phyloP scores from a whole-genome alignment of 805 yeast species.

The Lipomyces japonicus region DNA sequence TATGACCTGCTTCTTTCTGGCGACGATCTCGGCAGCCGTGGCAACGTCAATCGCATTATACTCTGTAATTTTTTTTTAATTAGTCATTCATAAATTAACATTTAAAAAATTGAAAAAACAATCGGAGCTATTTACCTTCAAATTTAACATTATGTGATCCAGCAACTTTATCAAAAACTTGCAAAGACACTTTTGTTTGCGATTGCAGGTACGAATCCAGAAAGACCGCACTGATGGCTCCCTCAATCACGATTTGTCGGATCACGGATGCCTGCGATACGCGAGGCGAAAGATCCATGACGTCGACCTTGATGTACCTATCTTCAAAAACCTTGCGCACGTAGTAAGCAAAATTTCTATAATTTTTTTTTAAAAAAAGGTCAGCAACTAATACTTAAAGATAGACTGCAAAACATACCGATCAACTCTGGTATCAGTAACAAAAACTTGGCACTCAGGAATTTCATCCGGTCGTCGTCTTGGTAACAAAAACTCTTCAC shows the following conservation, averaged over 20 bases:
- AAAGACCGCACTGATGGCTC: slow-evolving; percentile 66
- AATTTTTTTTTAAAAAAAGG: background rate
- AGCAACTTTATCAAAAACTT: slow-evolving; percentile 63
- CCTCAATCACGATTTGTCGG: slow-evolving; percentile 76
- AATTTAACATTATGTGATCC: slow-evolving; percentile 63
- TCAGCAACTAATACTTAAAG: background rate
- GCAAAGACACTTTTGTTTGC: slow-evolving; percentile 55
- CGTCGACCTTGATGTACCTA: slow-evolving; percentile 43
- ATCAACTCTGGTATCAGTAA: slow-evolving; percentile 45
- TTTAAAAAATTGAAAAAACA: background rate
- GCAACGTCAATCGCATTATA: slow-evolving; percentile 65
- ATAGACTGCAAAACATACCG: slow-evolving; percentile 8
- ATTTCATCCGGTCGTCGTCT: slow-evolving; percentile 35
- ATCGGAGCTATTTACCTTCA: slow-evolving; percentile 58
- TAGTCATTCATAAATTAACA: background rate
- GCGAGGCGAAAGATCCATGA: slow-evolving; percentile 44
- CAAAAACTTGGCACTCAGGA: slow-evolving; percentile 49
- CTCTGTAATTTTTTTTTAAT: slow-evolving; percentile 35
- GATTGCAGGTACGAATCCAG: slow-evolving; percentile 48
- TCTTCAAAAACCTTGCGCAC: slow-evolving; percentile 42
- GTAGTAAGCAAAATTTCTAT: slow-evolving; percentile 42
- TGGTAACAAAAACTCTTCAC: slow-evolving; percentile 27
- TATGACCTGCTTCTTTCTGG: slow-evolving; percentile 30
- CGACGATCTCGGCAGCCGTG: slow-evolving; percentile 60
- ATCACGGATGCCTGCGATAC: slow-evolving; percentile 48